Conservation (phyloP, 169 alveolate species). For the Condylostoma magnum region DNA sequence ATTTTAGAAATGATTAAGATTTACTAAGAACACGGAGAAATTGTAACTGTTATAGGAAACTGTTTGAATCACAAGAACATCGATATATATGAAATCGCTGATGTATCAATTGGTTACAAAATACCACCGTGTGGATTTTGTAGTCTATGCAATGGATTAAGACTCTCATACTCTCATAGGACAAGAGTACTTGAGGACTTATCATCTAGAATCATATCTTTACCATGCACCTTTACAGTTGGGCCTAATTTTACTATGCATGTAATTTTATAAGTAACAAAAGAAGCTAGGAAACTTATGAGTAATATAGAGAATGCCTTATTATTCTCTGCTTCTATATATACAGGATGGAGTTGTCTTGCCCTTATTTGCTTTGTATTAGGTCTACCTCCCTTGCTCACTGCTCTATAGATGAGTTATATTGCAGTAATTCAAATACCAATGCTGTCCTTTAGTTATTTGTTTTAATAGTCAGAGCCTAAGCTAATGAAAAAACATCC, state of each 20-base stretch:
- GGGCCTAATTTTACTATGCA: constrained; percentile 38
- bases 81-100: constrained; percentile 35
- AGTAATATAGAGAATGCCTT: constrained; percentile 38
- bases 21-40: constrained; percentile 50
- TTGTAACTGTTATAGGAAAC: constrained; percentile 48
- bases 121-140: constrained; percentile 38
- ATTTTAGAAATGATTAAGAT: constrained; percentile 44
- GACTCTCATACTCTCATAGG: constrained; percentile 9
- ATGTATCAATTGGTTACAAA: constrained; percentile 46
- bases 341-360: neutral
- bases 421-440: neutral
- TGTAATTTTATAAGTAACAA: constrained; percentile 42
- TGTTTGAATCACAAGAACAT: constrained; percentile 33
- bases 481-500: constrained; percentile 26
- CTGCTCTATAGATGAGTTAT: constrained; percentile 3
- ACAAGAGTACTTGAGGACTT: constrained; percentile 35
- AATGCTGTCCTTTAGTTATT: neutral
- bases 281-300: constrained; percentile 51
- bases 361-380: neutral
- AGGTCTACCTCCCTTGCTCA: constrained; percentile 15
- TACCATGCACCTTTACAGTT: constrained; percentile 51
- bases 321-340: constrained; percentile 31
- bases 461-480: constrained; percentile 8
- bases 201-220: constrained; percentile 29
- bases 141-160: constrained; percentile 40